Conservation (phyloP, 1,284 basidiomycete genomes). For the Chondrostereum purpureum region DNA sequence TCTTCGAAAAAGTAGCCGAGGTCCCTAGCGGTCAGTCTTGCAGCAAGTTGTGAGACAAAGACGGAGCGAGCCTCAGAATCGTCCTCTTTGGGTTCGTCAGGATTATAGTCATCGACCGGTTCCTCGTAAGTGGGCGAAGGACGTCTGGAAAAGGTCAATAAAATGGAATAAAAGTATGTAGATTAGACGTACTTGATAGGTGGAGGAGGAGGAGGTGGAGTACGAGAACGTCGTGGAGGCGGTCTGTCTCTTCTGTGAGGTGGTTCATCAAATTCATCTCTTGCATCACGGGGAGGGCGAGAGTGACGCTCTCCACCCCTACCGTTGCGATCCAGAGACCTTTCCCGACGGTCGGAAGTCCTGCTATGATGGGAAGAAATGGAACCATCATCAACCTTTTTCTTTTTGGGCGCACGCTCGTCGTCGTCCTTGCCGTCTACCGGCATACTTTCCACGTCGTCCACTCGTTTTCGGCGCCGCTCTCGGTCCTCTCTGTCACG, state of each 20-base stretch:
- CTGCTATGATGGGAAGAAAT: constrained; percentile 32
- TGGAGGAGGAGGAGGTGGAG: constrained; percentile 24
- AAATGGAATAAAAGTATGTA: constrained; percentile 9
- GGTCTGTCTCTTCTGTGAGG: constrained; percentile 36
- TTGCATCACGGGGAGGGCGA: constrained; percentile 38
- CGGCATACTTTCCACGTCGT: constrained; percentile 42
- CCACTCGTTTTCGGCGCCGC: constrained; percentile 53
- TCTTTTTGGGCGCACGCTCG: constrained; percentile 48
- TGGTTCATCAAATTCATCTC: constrained; percentile 55
- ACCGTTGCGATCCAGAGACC: constrained; percentile 49
- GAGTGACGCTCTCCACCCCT: constrained; percentile 36
- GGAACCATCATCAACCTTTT: constrained; percentile 42
- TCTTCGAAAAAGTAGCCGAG: constrained; percentile 99
- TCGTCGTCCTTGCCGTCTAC: constrained; percentile 35
- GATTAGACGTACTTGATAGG: constrained; percentile 30
- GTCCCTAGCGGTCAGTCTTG: constrained; percentile 90
- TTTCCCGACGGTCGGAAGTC: constrained; percentile 42
- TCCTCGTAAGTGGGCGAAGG: constrained; percentile 69
- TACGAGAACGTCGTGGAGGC: constrained; percentile 23
- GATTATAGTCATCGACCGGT: constrained; percentile 58
- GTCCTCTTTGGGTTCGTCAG: constrained; percentile 75
- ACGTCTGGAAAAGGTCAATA: constrained; percentile 35
- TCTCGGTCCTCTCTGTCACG: constrained; percentile 42
- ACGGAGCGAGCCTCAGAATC: constrained; percentile 95
- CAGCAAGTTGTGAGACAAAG: constrained; percentile 96